Conservation (phyloP, 306 rosid species). For the Gastrolobium villosum region DNA sequence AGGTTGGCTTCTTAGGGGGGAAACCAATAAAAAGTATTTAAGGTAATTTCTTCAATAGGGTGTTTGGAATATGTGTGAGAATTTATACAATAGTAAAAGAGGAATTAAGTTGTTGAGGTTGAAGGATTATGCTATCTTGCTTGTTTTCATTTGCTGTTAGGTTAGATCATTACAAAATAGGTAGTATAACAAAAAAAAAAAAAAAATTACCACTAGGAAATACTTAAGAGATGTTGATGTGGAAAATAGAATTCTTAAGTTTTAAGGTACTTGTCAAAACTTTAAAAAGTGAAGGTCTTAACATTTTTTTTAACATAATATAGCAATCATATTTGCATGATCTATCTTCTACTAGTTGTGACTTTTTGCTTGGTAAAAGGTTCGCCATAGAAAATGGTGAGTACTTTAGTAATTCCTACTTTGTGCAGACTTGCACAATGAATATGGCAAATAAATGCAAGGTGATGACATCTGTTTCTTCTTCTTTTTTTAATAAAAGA, state of each 20-base stretch:
- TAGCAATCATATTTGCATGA: conserved; percentile 11
- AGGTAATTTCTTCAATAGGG: conserved; percentile 12
- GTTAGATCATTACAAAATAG: conserved; percentile 29
- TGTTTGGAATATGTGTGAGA: conserved; percentile 31
- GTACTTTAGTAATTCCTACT: neutral
- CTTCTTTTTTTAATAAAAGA: no score
- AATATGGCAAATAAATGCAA: neutral
- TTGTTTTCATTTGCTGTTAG: conserved; percentile 45
- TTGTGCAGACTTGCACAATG: neutral
- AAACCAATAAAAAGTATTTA: neutral
- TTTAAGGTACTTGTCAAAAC: conserved; percentile 38
- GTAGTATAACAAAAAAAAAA: neutral
- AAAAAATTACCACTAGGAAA: no score
- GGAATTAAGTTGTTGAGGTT: conserved; percentile 32
- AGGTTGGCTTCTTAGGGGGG: conserved; percentile 2
- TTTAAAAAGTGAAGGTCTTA: conserved; percentile 25
- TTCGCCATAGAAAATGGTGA: conserved; percentile 1
- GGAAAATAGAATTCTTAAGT: conserved; percentile 40
- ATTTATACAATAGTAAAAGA: neutral
- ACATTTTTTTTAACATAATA: neutral
- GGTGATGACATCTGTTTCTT: neutral
- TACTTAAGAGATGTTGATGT: neutral
- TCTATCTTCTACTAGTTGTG: neutral
- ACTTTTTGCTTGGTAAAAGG: neutral
- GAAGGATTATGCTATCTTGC: conserved; percentile 24